Conservation (phyloP, 23 red algal genomes). For the Gracilaria gracilis region DNA sequence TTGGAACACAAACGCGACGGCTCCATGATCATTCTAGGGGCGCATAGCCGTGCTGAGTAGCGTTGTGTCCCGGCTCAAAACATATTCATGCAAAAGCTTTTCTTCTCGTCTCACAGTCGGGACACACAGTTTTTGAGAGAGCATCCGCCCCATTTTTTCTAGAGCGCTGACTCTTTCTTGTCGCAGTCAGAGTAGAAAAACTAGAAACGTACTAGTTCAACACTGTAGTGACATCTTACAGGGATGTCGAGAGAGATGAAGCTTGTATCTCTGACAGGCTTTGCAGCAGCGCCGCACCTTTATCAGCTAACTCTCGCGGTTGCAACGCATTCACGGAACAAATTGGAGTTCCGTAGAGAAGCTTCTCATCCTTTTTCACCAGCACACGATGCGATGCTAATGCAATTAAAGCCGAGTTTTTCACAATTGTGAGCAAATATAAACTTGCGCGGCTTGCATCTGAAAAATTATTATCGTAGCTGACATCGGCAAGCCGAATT, state of each 20-base stretch:
- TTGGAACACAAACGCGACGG: conserved; percentile 10
- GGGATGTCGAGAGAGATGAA: background rate
- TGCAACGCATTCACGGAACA: conserved; percentile 15
- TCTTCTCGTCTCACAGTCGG: background rate
- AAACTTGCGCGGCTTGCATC: background rate
- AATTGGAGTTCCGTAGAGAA: conserved; percentile 10
- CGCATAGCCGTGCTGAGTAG: conserved; percentile 16
- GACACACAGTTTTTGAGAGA: conserved; percentile 19
- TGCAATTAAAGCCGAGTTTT: background rate
- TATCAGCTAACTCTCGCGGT: background rate
- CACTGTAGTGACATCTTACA: background rate
- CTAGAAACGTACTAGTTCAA: conserved; percentile 2
- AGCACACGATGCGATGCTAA: conserved; percentile 15
- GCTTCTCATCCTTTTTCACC: background rate
- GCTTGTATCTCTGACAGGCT: conserved; percentile 3
- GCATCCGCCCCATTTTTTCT: conserved; percentile 2
- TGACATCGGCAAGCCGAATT: background rate
- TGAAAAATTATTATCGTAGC: background rate
- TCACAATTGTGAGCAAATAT: background rate
- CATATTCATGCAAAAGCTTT: background rate
- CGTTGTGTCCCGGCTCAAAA: background rate
- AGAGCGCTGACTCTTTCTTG: conserved; percentile 24
- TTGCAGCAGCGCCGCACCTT: background rate
- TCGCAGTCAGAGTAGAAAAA: background rate
- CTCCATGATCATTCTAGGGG: conserved; percentile 26